These are phyloP conservation scores for Wickerhamomyces bovis DNA, from an alignment of 805 yeast genomes.

Conservation along the genomic window DNA sequence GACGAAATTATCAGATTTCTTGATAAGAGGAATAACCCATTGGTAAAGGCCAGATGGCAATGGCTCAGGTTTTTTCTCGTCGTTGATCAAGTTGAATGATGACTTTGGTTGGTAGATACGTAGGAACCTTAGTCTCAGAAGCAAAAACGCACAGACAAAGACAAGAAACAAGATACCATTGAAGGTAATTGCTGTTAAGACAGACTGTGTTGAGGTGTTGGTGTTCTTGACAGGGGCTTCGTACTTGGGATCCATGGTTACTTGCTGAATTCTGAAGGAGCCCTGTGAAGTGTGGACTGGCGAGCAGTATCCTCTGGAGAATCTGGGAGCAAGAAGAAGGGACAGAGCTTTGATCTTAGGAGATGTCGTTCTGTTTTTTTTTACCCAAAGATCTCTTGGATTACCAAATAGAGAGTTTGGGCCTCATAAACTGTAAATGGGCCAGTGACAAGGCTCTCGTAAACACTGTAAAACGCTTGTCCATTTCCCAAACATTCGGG, in stretches of 20 bases:
- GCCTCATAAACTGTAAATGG: not conserved
- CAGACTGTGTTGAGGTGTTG: constrained; percentile 63
- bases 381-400: not conserved
- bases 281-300: not conserved
- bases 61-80: constrained; percentile 65
- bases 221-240: constrained; percentile 4
- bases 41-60: constrained; percentile 59
- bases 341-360: no score
- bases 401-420: not conserved
- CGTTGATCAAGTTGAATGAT: constrained; percentile 50
- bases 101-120: constrained; percentile 85
- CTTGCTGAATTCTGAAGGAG: not conserved
- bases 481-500: not conserved
- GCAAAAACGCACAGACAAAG: constrained; percentile 56
- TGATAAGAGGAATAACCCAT: constrained; percentile 63
- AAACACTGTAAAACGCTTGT: not conserved
- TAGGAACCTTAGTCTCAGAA: constrained; percentile 57
- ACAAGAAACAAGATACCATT: constrained; percentile 62
- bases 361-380: no score
- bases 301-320: not conserved
- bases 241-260: not conserved
- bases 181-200: constrained; percentile 61
- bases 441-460: no score
- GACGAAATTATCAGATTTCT: constrained; percentile 66
- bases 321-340: not conserved